Evolutionary conservation across 306 rosid species (phyloP).

Genomic region (Amphicarpaea edgeworthii): DNA sequence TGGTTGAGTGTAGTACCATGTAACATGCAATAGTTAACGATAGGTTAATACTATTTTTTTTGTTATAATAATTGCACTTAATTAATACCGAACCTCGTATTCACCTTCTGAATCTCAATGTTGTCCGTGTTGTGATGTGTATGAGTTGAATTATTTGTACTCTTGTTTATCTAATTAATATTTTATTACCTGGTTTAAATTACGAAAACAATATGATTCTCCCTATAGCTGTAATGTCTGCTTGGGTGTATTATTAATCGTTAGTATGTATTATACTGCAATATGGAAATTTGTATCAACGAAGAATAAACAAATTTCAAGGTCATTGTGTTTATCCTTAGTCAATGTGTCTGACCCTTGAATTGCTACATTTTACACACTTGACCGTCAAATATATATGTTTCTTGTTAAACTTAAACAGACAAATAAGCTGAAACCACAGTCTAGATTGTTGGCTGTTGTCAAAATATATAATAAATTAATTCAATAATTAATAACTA

Average conservation of each 20-base stretch:
- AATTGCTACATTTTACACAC: not conserved
- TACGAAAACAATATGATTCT: not conserved
- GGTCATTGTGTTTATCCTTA: not conserved
- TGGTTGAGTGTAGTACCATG: not conserved
- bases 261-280: not conserved
- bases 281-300: not conserved
- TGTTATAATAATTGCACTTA: not conserved
- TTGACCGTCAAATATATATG: not conserved
- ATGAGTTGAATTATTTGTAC: not conserved
- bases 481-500: not conserved
- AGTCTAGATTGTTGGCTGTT: not conserved
- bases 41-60: not conserved
- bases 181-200: not conserved
- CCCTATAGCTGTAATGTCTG: not conserved
- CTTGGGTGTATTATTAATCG: not conserved
- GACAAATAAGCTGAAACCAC: not conserved
- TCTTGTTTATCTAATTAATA: not conserved
- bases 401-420: constrained; percentile 13
- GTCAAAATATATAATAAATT: not conserved
- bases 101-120: not conserved
- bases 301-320: not conserved
- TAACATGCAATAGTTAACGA: not conserved
- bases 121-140: not conserved
- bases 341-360: not conserved
- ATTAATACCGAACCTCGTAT: not conserved